Evolutionary conservation across 1,139 yeast genomes (phyloP).

Genomic region (Diutina pseudorugosa): DNA sequence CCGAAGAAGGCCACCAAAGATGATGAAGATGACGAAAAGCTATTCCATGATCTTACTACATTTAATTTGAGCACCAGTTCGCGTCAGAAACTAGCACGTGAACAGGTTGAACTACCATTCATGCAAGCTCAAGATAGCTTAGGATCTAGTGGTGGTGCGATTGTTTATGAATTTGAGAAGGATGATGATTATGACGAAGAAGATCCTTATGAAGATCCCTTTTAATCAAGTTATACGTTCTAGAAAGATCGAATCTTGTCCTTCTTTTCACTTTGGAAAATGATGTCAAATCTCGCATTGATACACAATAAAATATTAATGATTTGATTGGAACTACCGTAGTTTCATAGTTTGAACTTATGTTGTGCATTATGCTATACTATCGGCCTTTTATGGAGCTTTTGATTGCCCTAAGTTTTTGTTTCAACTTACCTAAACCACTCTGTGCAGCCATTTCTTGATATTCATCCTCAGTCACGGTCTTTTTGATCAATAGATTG

Average conservation of each 20-base stretch:
- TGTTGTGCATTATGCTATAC: background rate
- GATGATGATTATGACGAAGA: slow-evolving; percentile 93
- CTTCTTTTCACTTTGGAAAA: too few relatives aligned
- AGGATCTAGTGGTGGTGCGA: slow-evolving; percentile 75
- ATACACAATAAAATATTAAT: too few relatives aligned
- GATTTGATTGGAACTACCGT: too few relatives aligned
- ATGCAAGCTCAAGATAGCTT: slow-evolving; percentile 72
- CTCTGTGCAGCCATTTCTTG: background rate
- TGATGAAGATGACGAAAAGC: slow-evolving; percentile 20
- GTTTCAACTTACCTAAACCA: background rate
- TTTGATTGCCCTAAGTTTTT: background rate
- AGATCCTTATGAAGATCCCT: slow-evolving; percentile 95
- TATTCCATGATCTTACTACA: slow-evolving; percentile 68
- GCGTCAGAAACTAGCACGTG: slow-evolving; percentile 66
- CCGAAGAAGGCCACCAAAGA: slow-evolving; percentile 9
- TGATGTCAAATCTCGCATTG: too few relatives aligned
- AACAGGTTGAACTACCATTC: slow-evolving; percentile 79
- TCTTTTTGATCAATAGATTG: slow-evolving; percentile 63
- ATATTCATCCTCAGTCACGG: slow-evolving; percentile 64
- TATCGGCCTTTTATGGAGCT: background rate
- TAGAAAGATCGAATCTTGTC: too few relatives aligned
- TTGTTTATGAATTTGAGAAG: slow-evolving; percentile 68
- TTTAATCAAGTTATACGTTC: too few relatives aligned
- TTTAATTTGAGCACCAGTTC: slow-evolving; percentile 70
- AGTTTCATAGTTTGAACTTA: too few relatives aligned